Conservation (phyloP, 305 asterid species). For the Fraxinus velutina region DNA sequence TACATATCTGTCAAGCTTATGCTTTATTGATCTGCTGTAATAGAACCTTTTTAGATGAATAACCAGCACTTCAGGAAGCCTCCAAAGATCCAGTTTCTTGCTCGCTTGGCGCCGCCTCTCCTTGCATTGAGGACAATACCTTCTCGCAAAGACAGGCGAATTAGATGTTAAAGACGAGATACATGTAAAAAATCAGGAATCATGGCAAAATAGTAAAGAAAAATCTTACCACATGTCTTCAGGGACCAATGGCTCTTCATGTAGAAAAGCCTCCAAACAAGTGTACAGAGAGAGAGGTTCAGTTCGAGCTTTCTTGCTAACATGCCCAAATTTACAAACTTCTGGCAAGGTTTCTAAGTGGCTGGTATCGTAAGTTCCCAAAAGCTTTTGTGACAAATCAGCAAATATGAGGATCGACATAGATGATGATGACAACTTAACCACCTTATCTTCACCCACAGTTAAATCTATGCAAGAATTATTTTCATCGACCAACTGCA, state of each 20-base stretch:
- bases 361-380: constrained; percentile 75
- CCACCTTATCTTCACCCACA: constrained; percentile 80
- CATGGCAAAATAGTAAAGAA: neutral
- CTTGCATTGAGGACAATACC: constrained; percentile 98
- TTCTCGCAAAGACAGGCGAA: constrained; percentile 29
- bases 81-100: constrained; percentile 97
- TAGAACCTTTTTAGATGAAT: constrained; percentile 96
- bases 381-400: constrained; percentile 96
- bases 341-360: constrained; percentile 81
- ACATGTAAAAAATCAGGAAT: neutral
- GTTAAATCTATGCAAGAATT: constrained; percentile 86
- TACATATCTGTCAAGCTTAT: constrained; percentile 84
- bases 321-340: constrained; percentile 70
- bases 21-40: constrained; percentile 94
- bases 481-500: constrained; percentile 92
- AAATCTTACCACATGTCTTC: constrained; percentile 93
- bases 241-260: constrained; percentile 98
- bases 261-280: constrained; percentile 94
- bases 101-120: constrained; percentile 97
- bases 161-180: constrained; percentile 6
- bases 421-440: constrained; percentile 78
- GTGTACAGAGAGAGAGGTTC: constrained; percentile 95
- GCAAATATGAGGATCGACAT: constrained; percentile 84
- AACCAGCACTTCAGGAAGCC: constrained; percentile 97
- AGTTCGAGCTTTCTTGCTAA: constrained; percentile 81